phyloP scores from a whole-genome alignment of 2,329 filamentous ascomycete genomes.

The Didymella lethalis region DNA sequence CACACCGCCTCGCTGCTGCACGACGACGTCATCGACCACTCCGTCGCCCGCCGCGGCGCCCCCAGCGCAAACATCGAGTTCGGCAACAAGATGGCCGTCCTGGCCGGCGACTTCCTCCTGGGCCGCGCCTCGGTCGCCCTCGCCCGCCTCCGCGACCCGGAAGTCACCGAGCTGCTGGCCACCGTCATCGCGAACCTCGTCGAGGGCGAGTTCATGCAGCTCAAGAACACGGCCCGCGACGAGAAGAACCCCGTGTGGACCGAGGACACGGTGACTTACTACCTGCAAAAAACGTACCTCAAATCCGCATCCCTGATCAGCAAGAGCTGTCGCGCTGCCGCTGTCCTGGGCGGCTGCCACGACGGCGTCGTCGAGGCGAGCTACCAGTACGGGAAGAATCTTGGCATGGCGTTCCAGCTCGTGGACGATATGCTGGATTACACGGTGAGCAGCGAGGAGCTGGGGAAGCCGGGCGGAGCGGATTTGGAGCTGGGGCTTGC shows the following conservation, averaged over 20 bases:
- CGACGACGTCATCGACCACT: slow-evolving; percentile 98
- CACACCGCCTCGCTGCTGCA: slow-evolving; percentile 96
- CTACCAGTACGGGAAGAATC: slow-evolving; percentile 90
- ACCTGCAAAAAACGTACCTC: slow-evolving; percentile 97
- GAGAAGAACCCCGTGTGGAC: slow-evolving; percentile 85
- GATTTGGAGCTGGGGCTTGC: slow-evolving; percentile 93
- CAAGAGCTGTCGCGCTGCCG: slow-evolving; percentile 91
- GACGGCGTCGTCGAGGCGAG: slow-evolving; percentile 85
- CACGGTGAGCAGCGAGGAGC: slow-evolving; percentile 80
- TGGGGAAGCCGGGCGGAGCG: slow-evolving; percentile 94
- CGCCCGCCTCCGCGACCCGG: slow-evolving; percentile 86
- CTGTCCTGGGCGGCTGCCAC: slow-evolving; percentile 80
- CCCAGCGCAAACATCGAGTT: slow-evolving; percentile 94
- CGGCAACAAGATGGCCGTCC: slow-evolving; percentile 98
- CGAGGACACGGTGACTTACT: slow-evolving; percentile 89
- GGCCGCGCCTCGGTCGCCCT: slow-evolving; percentile 93
- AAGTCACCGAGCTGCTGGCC: slow-evolving; percentile 92
- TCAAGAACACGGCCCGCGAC: slow-evolving; percentile 93
- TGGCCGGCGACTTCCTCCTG: slow-evolving; percentile 95
- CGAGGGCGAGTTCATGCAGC: slow-evolving; percentile 99
- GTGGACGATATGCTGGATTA: slow-evolving; percentile 99
- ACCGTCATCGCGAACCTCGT: slow-evolving; percentile 98
- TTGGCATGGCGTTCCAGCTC: slow-evolving; percentile 94
- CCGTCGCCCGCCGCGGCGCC: slow-evolving; percentile 79
- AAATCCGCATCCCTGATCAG: slow-evolving; percentile 96